These are phyloP conservation scores for Phlebiopsis gigantea DNA, from an alignment of 768 basidiomycete genomes.

Conservation along the genomic window DNA sequence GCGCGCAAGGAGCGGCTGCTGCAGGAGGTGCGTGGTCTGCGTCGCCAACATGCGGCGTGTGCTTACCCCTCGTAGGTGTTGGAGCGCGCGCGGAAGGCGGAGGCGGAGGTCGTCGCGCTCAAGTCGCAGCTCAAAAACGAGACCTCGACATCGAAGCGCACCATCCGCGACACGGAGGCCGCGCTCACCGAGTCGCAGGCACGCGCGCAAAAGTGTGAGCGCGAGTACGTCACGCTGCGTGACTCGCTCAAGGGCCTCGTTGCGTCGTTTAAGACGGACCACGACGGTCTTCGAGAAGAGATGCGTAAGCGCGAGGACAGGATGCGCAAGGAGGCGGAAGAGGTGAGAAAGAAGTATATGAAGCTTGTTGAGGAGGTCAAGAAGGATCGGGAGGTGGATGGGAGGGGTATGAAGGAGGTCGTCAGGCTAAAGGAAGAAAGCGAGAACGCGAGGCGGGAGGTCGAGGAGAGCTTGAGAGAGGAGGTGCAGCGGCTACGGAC, in stretches of 20 bases:
- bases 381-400: conserved; percentile 42
- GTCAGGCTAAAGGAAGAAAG: conserved; percentile 48
- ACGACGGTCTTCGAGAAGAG: conserved; percentile 65
- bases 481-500: conserved; percentile 50
- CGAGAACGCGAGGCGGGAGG: conserved; percentile 41
- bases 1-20: conserved; percentile 80
- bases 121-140: conserved; percentile 73
- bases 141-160: conserved; percentile 65
- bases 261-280: conserved; percentile 70
- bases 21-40: conserved; percentile 58
- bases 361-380: conserved; percentile 59
- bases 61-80: conserved; percentile 34
- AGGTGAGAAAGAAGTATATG: conserved; percentile 63
- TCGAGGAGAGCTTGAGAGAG: conserved; percentile 57
- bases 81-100: conserved; percentile 82
- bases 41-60: background rate
- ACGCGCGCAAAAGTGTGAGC: conserved; percentile 72
- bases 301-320: conserved; percentile 71
- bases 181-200: conserved; percentile 70
- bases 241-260: conserved; percentile 71
- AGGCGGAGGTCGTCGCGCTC: conserved; percentile 63
- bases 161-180: conserved; percentile 75
- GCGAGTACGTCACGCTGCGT: conserved; percentile 76
- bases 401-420: conserved; percentile 40
- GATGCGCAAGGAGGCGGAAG: conserved; percentile 62